Conservation (phyloP, 805 yeast genomes). For the Sungouiozyma intestinalis region DNA sequence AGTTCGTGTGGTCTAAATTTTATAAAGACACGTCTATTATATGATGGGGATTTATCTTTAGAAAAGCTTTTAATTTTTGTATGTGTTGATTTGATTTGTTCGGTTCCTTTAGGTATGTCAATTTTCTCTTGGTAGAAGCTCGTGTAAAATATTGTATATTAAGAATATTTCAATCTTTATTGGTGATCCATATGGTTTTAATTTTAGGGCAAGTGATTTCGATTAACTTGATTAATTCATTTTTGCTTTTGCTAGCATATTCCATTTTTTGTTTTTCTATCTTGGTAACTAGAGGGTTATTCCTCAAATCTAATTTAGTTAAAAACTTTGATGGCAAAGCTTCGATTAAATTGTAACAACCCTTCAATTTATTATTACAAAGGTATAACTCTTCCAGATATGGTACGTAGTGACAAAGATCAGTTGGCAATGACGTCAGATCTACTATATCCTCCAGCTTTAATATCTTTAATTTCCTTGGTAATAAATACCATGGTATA, state of each 20-base stretch:
- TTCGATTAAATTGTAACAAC: slow-evolving; percentile 9
- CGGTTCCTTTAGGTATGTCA: background rate
- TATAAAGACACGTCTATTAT: no score
- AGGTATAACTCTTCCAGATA: slow-evolving; percentile 12
- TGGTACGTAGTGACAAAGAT: slow-evolving; percentile 10
- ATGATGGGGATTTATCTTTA: no score
- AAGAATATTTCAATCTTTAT: background rate
- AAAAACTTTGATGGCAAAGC: slow-evolving; percentile 7
- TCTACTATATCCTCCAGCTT: slow-evolving; percentile 9
- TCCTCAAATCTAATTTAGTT: slow-evolving; percentile 2
- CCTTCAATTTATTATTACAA: slow-evolving; percentile 13
- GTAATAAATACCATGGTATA: slow-evolving; percentile 11
- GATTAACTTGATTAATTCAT: slow-evolving; percentile 1
- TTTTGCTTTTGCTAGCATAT: background rate
- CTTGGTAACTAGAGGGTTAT: slow-evolving; percentile 3
- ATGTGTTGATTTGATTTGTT: background rate
- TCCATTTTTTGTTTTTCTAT: slow-evolving; percentile 1
- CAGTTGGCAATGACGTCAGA: slow-evolving; percentile 7
- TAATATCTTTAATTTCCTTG: slow-evolving; percentile 8
- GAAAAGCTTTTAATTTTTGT: no score
- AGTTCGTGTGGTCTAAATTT: no score
- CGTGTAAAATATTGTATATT: background rate
- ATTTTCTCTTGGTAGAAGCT: background rate
- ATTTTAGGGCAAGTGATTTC: background rate
- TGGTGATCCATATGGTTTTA: slow-evolving; percentile 1